phyloP scores from a whole-genome alignment of 148 eudicot species.

The Tetragonia tetragonoides region DNA sequence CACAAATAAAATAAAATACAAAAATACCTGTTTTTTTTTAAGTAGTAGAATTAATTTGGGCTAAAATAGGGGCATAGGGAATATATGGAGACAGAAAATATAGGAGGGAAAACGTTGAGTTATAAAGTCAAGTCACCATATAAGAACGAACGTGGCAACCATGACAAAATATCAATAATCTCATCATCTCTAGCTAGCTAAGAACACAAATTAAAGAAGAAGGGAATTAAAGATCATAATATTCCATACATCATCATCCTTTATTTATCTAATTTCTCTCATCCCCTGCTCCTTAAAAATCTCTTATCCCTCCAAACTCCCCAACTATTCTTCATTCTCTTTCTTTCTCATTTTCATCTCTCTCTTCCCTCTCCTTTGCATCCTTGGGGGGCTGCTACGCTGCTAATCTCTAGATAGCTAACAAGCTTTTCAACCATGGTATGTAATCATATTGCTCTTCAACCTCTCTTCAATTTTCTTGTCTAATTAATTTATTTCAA shows the following conservation, averaged over 20 bases:
- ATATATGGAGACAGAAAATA: too few relatives aligned
- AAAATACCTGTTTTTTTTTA: too few relatives aligned
- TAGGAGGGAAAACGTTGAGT: too few relatives aligned
- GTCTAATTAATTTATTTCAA: too few relatives aligned
- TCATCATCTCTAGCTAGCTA: too few relatives aligned
- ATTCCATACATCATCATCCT: slow-evolving; percentile 4
- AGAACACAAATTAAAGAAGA: background rate
- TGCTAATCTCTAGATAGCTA: background rate
- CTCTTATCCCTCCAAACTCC: slow-evolving; percentile 20
- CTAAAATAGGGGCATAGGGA: too few relatives aligned
- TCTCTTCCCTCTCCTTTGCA: background rate
- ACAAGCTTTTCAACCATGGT: slow-evolving; percentile 23
- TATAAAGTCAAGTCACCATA: too few relatives aligned
- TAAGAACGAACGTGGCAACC: slow-evolving; percentile 29
- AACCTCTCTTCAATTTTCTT: background rate
- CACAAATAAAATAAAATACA: too few relatives aligned
- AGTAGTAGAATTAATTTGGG: too few relatives aligned
- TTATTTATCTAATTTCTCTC: background rate
- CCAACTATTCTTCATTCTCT: background rate
- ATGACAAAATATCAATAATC: background rate
- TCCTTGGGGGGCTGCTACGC: slow-evolving; percentile 14
- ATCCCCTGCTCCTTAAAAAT: slow-evolving; percentile 13
- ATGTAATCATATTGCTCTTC: background rate
- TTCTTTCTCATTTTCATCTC: background rate
- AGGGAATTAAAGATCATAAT: too few relatives aligned